Base-by-base conservation (phyloP, 2,329 filamentous ascomycete species). In the Lachnellula cervina region DNA sequence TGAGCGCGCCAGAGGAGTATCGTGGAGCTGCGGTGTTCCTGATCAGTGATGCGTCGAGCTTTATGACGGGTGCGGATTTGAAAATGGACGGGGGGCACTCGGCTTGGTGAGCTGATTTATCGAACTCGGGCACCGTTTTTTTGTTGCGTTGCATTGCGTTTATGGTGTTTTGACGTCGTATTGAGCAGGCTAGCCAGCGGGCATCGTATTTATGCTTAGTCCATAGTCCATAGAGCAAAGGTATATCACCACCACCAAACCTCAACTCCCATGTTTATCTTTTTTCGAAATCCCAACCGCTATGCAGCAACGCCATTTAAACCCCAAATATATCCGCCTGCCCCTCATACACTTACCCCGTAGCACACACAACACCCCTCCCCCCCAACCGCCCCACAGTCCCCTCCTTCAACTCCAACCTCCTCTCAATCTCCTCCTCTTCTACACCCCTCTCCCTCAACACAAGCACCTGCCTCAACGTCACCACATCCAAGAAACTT, bases 21-120 rank as follows among this genome's bases (percentile, higher is more conserved):
- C 80, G 86, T 49, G 86, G 87, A 4, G 84, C 87, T 1, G 86
- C 84, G 2, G 80, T 87, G 9, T 89, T 87, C 68, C 74, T 87
- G 62, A 72, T 88, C 21, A 85, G 82, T 63, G 81, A 86, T 64
- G 84, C 84, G 2, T 86, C 82, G 68, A 81, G 80, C 57, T 88
- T 86, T 67, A 88, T 89, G 83, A 88, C 86, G 0, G 85, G 83
- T 54, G 53, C 52, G 16, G 64, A 66, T 57, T 54, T 66, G 54
- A 52, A 64, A n/a, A 68, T 68, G 50, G 66, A 68, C 61, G 64
- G 66, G 1, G 66, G 66, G 0, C 66, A 68, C 58, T 70, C 75
- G 42, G 79, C 80, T 17, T 84, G 81, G 81, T 84, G 73, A 69
- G n/a, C 3, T 35, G 19, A 1, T 2, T 28, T n/a, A 11, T 17